Evolutionary conservation across 2,329 filamentous ascomycete genomes (phyloP).

Genomic region (Metarhizium sp.): DNA sequence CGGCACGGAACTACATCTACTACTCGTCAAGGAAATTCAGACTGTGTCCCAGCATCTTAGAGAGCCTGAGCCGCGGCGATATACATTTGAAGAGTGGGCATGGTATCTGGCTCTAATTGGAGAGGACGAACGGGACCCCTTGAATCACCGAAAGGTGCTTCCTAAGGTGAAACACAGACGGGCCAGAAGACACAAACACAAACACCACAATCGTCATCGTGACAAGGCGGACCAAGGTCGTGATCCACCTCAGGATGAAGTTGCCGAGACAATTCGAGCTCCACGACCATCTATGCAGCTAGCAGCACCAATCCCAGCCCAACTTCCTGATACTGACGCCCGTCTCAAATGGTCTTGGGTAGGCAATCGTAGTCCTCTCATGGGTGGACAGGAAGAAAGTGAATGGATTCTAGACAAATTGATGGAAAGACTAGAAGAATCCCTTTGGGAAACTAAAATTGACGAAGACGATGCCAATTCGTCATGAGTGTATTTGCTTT

Average conservation of each 20-base stretch:
- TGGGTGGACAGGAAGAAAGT: slow-evolving; percentile 58
- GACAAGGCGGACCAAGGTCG: not conserved
- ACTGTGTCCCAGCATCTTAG: slow-evolving; percentile 53
- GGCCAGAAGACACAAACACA: slow-evolving; percentile 3
- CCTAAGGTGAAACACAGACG: slow-evolving; percentile 15
- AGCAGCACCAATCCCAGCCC: not conserved
- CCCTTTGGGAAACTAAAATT: slow-evolving; percentile 11
- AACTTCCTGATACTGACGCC: slow-evolving; percentile 18
- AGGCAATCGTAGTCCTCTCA: slow-evolving; percentile 57
- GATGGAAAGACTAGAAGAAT: slow-evolving; percentile 39
- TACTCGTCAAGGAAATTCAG: slow-evolving; percentile 65
- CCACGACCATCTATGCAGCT: not conserved
- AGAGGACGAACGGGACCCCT: slow-evolving; percentile 45
- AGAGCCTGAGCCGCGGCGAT: slow-evolving; percentile 49
- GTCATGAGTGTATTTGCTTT: not conserved
- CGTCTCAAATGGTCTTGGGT: slow-evolving; percentile 60
- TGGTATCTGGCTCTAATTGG: slow-evolving; percentile 74
- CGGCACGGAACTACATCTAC: slow-evolving; percentile 44
- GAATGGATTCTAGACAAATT: slow-evolving; percentile 66
- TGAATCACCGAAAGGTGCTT: slow-evolving; percentile 36
- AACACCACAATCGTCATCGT: not conserved
- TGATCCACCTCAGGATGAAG: not conserved
- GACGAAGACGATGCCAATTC: slow-evolving; percentile 3
- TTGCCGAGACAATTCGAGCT: not conserved
- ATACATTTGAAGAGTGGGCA: slow-evolving; percentile 78